A percentile compares a stretch with the other conserved stretches of the same genome.
Evolutionary conservation across 164 flowering plant genomes (phyloP).

Genomic region (Dillenia turbinata): DNA sequence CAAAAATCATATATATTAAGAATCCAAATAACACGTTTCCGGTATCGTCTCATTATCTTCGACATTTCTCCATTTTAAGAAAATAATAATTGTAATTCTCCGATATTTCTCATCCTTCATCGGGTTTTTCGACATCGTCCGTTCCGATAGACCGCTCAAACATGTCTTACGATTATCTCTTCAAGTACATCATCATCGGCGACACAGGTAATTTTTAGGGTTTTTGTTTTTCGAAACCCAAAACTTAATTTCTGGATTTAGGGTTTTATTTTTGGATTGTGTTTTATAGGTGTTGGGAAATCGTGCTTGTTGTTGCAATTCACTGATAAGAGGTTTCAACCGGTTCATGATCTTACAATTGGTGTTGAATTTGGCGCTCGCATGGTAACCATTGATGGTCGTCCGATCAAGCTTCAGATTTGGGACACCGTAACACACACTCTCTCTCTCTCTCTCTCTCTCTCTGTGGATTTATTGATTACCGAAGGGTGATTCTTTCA

Average conservation of each 20-base stretch:
- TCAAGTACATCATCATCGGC: constrained; percentile 78
- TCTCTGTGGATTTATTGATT: neutral
- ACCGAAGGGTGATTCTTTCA: neutral
- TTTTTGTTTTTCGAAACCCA: constrained; percentile 2
- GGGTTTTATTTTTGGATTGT: neutral
- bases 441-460: neutral
- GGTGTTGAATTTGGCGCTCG: constrained; percentile 78
- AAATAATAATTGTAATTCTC: too few relatives aligned
- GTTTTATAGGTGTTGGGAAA: constrained; percentile 58
- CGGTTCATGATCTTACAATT: constrained; percentile 69
- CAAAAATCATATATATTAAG: too few relatives aligned
- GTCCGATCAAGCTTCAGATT: constrained; percentile 63
- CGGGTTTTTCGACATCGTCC: too few relatives aligned
- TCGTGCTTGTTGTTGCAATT: constrained; percentile 64
- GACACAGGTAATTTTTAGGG: constrained; percentile 42
- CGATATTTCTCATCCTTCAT: too few relatives aligned
- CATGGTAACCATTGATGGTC: constrained; percentile 54
- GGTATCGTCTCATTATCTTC: too few relatives aligned
- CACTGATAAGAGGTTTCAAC: constrained; percentile 77
- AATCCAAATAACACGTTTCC: too few relatives aligned
- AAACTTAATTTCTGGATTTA: neutral
- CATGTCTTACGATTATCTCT: constrained; percentile 68
- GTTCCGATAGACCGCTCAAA: too few relatives aligned
- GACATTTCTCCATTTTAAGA: too few relatives aligned
- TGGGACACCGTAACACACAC: constrained; percentile 49